phyloP scores from a whole-genome alignment of 495 filamentous ascomycete genomes.

The Penicillium paxilli region DNA sequence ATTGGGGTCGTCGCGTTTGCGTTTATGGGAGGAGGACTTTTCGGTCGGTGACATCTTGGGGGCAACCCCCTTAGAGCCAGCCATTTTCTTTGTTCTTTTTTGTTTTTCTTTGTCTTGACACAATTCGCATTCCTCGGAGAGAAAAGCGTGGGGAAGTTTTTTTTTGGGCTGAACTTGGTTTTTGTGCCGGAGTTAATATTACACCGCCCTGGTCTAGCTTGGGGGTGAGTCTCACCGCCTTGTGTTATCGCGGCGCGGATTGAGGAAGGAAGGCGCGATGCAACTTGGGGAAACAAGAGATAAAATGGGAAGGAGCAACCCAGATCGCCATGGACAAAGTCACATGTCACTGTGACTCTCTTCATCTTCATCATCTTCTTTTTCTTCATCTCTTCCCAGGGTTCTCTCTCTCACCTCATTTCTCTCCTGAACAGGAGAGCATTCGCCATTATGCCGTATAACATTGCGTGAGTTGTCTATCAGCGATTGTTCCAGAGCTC shows the following conservation, averaged over 20 bases:
- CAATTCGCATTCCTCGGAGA: slow-evolving; percentile 5
- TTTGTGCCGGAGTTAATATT: slow-evolving; percentile 15
- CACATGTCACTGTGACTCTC: background rate
- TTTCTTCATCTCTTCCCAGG: background rate
- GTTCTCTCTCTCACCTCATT: too few species aligned
- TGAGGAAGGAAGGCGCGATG: background rate
- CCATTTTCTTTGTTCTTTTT: slow-evolving; percentile 24
- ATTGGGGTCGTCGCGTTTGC: slow-evolving; percentile 41
- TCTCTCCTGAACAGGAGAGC: background rate
- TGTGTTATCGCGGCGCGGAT: background rate
- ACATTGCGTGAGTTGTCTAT: slow-evolving; percentile 64
- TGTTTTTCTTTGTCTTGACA: too few species aligned
- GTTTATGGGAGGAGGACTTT: slow-evolving; percentile 31
- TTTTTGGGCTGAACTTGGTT: slow-evolving; percentile 15
- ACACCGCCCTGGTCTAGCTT: background rate
- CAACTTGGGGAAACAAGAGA: background rate
- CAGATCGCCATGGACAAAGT: background rate
- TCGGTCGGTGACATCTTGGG: slow-evolving; percentile 20
- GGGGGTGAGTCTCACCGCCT: background rate
- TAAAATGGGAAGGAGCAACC: background rate
- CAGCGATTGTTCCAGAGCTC: background rate
- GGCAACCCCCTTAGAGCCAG: slow-evolving; percentile 15
- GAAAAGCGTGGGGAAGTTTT: background rate
- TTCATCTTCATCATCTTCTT: background rate
- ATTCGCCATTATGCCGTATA: slow-evolving; percentile 58